These are phyloP conservation scores for Monosporascus sp. DNA, from an alignment of 2,329 filamentous ascomycete genomes.

Conservation along the genomic window DNA sequence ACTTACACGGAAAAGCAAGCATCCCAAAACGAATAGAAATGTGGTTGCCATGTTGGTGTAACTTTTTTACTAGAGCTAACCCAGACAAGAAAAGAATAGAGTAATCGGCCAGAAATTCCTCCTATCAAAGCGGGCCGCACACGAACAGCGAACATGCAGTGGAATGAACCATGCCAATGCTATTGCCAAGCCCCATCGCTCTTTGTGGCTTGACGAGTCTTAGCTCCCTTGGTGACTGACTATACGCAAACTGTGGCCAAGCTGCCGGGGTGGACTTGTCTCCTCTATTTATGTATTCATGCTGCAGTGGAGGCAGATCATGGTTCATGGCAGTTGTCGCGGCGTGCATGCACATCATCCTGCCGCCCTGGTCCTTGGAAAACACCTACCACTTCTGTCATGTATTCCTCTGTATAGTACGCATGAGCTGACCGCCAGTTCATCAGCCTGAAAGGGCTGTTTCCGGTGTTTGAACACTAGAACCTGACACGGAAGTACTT, in stretches of 20 bases:
- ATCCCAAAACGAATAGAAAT: neutral
- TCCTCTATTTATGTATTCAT: constrained; percentile 14
- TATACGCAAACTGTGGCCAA: neutral
- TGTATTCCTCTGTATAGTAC: constrained; percentile 19
- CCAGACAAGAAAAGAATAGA: neutral
- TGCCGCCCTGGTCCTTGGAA: constrained; percentile 22
- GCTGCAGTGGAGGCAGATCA: constrained; percentile 30
- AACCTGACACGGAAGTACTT: neutral
- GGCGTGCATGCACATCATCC: constrained; percentile 21
- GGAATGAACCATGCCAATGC: neutral
- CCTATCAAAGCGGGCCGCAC: neutral
- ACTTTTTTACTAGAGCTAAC: neutral
- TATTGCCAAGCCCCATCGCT: neutral
- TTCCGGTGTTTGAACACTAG: constrained; percentile 14
- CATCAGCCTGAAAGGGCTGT: constrained; percentile 28
- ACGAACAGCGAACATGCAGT: neutral
- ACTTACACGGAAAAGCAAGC: neutral
- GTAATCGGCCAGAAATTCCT: neutral
- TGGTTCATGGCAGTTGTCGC: constrained; percentile 34
- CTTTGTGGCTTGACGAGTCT: neutral
- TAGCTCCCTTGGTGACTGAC: neutral
- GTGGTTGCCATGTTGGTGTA: neutral
- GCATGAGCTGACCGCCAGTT: constrained; percentile 47
- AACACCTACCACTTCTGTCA: constrained; percentile 10
- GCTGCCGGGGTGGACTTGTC: neutral